Percentiles rank a stretch among this genome's conserved stretches.
These are phyloP conservation scores for Malus sylvestris DNA, from an alignment of 306 rosid genomes.

Conservation along the genomic window DNA sequence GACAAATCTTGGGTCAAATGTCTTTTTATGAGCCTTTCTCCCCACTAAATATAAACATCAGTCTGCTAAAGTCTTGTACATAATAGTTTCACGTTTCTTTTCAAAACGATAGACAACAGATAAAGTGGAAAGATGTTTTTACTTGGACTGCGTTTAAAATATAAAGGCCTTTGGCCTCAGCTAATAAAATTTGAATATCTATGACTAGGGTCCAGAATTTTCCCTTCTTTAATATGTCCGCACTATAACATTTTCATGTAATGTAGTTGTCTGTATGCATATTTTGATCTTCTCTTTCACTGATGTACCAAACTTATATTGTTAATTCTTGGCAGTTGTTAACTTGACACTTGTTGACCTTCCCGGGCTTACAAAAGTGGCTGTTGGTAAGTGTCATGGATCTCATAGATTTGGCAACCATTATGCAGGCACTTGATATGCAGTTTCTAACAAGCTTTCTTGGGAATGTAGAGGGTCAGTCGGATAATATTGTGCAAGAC, in stretches of 20 bases:
- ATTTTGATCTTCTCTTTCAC: not conserved
- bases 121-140: not conserved
- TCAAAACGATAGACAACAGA: not conserved
- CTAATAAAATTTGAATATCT: not conserved
- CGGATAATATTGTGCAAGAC: constrained; percentile 84
- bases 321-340: constrained; percentile 64
- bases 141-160: not conserved
- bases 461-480: constrained; percentile 79
- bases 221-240: not conserved
- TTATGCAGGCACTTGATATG: not conserved
- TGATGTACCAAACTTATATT: not conserved
- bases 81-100: not conserved
- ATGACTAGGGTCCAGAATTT: not conserved
- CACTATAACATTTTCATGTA: not conserved
- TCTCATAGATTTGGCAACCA: constrained; percentile 4
- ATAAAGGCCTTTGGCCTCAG: not conserved
- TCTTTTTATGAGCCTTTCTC: not conserved
- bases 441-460: constrained; percentile 10
- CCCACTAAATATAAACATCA: not conserved
- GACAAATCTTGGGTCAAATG: not conserved
- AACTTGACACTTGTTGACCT: constrained; percentile 93
- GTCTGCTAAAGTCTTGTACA: not conserved
- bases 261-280: not conserved
- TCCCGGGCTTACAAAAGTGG: constrained; percentile 96
- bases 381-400: constrained; percentile 62